Evolutionary conservation across 2,329 filamentous ascomycete species (phyloP).

Genomic region (Penicillium sp.): DNA sequence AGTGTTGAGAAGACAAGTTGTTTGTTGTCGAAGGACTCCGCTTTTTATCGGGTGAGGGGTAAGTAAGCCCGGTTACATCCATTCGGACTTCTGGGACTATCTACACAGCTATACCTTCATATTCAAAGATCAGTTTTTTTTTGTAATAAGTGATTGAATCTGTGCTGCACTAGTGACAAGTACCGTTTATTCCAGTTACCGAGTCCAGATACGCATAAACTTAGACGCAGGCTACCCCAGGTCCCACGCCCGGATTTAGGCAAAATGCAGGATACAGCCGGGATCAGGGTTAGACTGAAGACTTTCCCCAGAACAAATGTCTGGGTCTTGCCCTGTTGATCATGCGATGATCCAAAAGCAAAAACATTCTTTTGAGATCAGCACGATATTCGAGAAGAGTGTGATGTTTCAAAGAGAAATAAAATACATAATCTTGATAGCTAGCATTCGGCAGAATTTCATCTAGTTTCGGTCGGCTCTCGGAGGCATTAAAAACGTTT

Average conservation of each 20-base stretch:
- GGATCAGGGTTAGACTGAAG: conserved; percentile 1
- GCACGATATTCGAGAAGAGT: not conserved
- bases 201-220: not conserved
- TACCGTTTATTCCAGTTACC: not conserved
- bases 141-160: not conserved
- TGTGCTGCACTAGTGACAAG: not conserved
- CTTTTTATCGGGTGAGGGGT: conserved; percentile 10
- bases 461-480: not conserved
- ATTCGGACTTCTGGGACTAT: not conserved
- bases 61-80: not conserved
- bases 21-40: conserved; percentile 8
- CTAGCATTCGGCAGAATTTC: not conserved
- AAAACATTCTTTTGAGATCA: not conserved
- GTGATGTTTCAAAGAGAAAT: not conserved
- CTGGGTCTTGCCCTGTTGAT: not conserved
- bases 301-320: not conserved
- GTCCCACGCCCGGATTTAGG: conserved; percentile 1
- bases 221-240: not conserved
- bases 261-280: conserved; percentile 1
- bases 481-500: not conserved
- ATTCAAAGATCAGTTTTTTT: not conserved
- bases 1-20: not conserved
- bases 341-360: not conserved
- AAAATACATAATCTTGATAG: not conserved
- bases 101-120: not conserved